A percentile compares a stretch with the other conserved stretches of the same genome.
Conservation (phyloP, 768 basidiomycete species). For the Tricholoma terreum region DNA sequence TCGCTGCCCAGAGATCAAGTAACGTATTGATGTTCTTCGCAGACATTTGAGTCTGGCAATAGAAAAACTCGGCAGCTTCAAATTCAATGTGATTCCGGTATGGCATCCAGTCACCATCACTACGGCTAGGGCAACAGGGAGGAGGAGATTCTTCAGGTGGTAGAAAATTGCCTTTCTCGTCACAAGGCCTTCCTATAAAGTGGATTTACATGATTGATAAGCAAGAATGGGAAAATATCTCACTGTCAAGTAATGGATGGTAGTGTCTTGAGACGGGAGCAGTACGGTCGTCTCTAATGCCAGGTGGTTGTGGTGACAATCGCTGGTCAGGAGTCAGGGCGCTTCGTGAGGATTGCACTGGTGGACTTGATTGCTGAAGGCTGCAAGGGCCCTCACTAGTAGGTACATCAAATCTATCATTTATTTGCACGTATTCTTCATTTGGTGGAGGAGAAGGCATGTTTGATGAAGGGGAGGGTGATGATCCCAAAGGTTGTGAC, state of each 20-base stretch:
- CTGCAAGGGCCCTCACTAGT: too few relatives aligned
- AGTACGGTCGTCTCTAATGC: not conserved
- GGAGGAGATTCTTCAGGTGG: not conserved
- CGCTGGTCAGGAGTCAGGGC: not conserved
- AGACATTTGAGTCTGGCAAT: slow-evolving; percentile 10
- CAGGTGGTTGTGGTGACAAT: not conserved
- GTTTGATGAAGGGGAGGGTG: too few relatives aligned
- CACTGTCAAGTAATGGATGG: slow-evolving; percentile 4
- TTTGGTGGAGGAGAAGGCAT: too few relatives aligned
- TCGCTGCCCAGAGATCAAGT: slow-evolving; percentile 5
- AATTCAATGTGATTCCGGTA: slow-evolving; percentile 8
- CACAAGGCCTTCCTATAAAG: slow-evolving; percentile 4
- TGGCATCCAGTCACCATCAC: slow-evolving; percentile 2
- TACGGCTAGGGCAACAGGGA: not conserved
- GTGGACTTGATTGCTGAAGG: too few relatives aligned
- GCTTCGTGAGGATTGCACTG: too few relatives aligned
- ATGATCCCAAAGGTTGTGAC: not conserved
- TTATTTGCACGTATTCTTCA: too few relatives aligned
- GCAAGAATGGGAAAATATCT: not conserved
- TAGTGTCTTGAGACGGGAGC: not conserved
- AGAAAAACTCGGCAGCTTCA: slow-evolving; percentile 12
- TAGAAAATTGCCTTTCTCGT: slow-evolving; percentile 1
- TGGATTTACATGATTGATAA: not conserved
- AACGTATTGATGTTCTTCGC: slow-evolving; percentile 8
- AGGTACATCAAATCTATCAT: too few relatives aligned